A percentile compares a stretch with the other conserved stretches of the same genome.
phyloP scores from a whole-genome alignment of 805 yeast species.

The Barnettozyma sp. region DNA sequence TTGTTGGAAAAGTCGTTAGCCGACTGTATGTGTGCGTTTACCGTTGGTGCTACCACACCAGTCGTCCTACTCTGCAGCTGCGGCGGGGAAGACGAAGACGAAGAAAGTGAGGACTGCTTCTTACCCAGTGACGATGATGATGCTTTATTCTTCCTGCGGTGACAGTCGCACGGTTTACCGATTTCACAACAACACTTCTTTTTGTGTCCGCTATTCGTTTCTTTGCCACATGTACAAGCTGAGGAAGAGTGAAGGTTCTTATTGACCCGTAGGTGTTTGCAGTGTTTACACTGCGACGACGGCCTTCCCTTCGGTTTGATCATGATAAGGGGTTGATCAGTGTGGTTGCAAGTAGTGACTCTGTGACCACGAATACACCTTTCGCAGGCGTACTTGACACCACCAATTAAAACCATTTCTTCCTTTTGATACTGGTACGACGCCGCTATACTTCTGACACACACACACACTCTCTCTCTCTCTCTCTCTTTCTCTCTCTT shows the following conservation, averaged over 20 bases:
- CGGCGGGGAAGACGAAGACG: too few species aligned
- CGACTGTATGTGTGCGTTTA: too few species aligned
- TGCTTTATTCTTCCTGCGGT: conserved; percentile 16
- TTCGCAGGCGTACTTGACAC: conserved; percentile 93
- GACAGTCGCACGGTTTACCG: conserved; percentile 25
- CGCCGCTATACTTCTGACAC: not conserved
- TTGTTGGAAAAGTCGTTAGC: too few species aligned
- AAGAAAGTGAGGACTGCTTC: not conserved
- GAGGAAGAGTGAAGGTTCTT: conserved; percentile 56
- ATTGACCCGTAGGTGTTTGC: conserved; percentile 65
- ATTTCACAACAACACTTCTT: conserved; percentile 24
- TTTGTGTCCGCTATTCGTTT: conserved; percentile 20
- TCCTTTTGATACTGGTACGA: not conserved
- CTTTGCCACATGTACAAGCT: conserved; percentile 59
- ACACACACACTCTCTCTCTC: too few species aligned
- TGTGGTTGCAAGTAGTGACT: conserved; percentile 88
- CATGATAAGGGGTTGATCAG: conserved; percentile 84
- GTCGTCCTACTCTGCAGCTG: too few species aligned
- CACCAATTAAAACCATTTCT: conserved; percentile 81
- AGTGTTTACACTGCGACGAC: conserved; percentile 82
- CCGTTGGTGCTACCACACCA: too few species aligned
- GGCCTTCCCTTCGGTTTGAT: conserved; percentile 97
- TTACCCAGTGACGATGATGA: conserved; percentile 2
- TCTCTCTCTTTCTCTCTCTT: too few species aligned
- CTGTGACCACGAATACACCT: conserved; percentile 95